Evolutionary conservation across 2,329 filamentous ascomycete genomes (phyloP).

Genomic region (Metarhizium guizhouense): DNA sequence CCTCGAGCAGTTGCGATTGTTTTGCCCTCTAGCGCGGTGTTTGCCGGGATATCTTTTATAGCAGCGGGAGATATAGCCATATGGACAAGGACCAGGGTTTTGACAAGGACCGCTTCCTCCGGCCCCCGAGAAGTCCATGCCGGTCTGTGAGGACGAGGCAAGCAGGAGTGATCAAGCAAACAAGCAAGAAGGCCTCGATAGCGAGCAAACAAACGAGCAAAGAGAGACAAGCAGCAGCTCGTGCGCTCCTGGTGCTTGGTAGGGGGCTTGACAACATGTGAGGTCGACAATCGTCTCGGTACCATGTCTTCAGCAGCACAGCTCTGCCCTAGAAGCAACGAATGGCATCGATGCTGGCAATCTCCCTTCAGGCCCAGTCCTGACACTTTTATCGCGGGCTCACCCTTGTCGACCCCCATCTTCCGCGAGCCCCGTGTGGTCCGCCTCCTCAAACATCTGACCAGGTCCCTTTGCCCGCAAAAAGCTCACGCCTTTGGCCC

Average conservation of each 20-base stretch:
- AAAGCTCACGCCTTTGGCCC: background rate
- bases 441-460: background rate
- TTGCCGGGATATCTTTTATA: background rate
- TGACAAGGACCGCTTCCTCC: background rate
- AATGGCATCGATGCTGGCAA: background rate
- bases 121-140: background rate
- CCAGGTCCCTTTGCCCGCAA: background rate
- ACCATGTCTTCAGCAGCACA: background rate
- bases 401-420: background rate
- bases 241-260: background rate
- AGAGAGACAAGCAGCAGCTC: background rate
- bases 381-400: background rate
- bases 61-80: background rate
- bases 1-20: background rate
- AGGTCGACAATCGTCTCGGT: background rate
- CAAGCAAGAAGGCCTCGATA: background rate
- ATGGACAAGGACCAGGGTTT: background rate
- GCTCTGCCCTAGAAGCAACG: background rate
- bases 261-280: background rate
- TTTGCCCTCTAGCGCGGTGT: background rate
- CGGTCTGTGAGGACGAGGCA: no score
- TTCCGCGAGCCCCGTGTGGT: background rate
- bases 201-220: background rate
- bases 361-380: background rate
- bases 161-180: background rate